These are phyloP conservation scores for Sphagnurus paluster DNA, from an alignment of 1,284 basidiomycete species.

Conservation along the genomic window DNA sequence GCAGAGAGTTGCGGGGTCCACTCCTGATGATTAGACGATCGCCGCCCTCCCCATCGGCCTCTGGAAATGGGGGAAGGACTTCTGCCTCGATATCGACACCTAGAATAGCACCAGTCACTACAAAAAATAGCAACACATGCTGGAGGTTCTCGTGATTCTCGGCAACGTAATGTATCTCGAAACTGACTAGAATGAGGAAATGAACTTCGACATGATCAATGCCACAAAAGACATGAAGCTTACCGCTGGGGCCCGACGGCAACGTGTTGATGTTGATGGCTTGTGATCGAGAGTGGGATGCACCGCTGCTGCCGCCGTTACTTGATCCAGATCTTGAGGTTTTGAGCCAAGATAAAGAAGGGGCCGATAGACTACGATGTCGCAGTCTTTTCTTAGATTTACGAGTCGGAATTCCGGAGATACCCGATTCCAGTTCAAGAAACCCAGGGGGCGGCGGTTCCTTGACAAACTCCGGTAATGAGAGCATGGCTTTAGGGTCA, in stretches of 20 bases:
- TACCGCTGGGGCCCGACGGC: slow-evolving; percentile 17
- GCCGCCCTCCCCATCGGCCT: slow-evolving; percentile 37
- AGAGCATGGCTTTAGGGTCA: slow-evolving; percentile 52
- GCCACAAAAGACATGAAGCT: slow-evolving; percentile 2
- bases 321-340: slow-evolving; percentile 29
- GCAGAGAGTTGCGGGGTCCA: slow-evolving; percentile 54
- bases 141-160: slow-evolving; percentile 84
- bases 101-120: slow-evolving; percentile 44
- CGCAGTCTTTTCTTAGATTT: slow-evolving; percentile 41
- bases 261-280: slow-evolving; percentile 16
- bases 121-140: slow-evolving; percentile 71
- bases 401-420: slow-evolving; percentile 19
- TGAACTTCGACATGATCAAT: slow-evolving; percentile 16
- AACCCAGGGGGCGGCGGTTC: slow-evolving; percentile 35
- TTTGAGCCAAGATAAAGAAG: slow-evolving; percentile 68
- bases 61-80: slow-evolving; percentile 50
- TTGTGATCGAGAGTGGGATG: slow-evolving; percentile 18
- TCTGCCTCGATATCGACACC: slow-evolving; percentile 61
- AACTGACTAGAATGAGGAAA: slow-evolving; percentile 32
- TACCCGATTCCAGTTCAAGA: slow-evolving; percentile 14
- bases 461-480: slow-evolving; percentile 60
- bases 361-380: slow-evolving; percentile 69
- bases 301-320: slow-evolving; percentile 4
- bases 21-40: slow-evolving; percentile 62
- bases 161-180: slow-evolving; percentile 73